phyloP scores from a whole-genome alignment of 2,329 filamentous ascomycete genomes.

The Coniochaeta sp. region DNA sequence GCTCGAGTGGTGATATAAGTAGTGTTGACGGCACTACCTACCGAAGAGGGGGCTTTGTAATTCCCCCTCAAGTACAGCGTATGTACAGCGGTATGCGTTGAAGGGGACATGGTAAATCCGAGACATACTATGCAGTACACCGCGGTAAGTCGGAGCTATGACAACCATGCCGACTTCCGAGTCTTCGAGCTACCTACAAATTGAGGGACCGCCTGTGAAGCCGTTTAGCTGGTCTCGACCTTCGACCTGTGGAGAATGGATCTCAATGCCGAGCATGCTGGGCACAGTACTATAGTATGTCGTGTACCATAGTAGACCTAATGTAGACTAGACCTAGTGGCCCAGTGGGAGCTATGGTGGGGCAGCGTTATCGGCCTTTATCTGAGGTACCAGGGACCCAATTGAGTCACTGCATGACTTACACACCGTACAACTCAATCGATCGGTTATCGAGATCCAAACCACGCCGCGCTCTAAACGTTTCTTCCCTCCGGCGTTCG shows the following conservation, averaged over 20 bases:
- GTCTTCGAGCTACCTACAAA: no score
- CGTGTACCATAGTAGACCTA: no score
- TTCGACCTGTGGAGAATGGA: no score
- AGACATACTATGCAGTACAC: not conserved
- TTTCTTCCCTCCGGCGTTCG: no score
- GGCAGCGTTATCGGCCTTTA: conserved; percentile 1
- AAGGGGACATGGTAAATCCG: not conserved
- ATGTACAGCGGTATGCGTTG: not conserved
- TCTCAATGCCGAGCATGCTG: no score
- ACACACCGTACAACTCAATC: not conserved
- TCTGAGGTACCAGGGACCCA: not conserved
- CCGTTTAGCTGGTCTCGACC: no score
- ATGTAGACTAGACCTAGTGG: no score
- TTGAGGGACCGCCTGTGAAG: no score
- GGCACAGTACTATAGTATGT: no score
- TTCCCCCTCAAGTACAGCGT: no score
- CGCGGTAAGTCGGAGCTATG: not conserved
- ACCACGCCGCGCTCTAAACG: no score
- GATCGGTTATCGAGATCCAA: not conserved
- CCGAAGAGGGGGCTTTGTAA: not conserved
- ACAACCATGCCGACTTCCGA: not conserved
- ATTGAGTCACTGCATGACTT: not conserved
- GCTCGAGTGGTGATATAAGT: no score
- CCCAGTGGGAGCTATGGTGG: not conserved
- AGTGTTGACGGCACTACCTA: not conserved